Conservation (phyloP, 192 early-diverging fungal genomes). For the Paraglomus brasilianum region DNA sequence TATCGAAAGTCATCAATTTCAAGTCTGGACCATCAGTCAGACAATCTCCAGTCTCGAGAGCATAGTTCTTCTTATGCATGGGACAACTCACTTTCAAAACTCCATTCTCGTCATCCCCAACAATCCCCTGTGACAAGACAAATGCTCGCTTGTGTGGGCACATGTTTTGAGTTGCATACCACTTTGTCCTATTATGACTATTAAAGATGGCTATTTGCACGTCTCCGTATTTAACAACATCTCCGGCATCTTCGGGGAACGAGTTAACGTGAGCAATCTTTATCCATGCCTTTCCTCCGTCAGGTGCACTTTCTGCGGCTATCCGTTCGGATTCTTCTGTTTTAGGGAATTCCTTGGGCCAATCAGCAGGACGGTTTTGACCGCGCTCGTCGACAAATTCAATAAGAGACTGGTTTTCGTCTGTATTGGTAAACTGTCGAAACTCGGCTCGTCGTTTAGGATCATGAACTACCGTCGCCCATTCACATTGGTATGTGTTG, state of each 20-base stretch:
- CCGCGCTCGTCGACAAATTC: slow-evolving; percentile 63
- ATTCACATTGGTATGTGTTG: slow-evolving; percentile 62
- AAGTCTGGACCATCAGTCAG: slow-evolving; percentile 44
- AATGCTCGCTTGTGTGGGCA: slow-evolving; percentile 74
- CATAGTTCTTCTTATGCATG: slow-evolving; percentile 66
- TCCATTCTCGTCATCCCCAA: slow-evolving; percentile 45
- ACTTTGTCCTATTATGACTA: slow-evolving; percentile 41
- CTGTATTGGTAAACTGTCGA: slow-evolving; percentile 62
- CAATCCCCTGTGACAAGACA: slow-evolving; percentile 58
- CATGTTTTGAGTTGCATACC: slow-evolving; percentile 76
- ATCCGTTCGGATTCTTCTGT: slow-evolving; percentile 18
- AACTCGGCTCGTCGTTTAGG: slow-evolving; percentile 53
- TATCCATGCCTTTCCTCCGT: slow-evolving; percentile 36
- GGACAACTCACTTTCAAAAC: slow-evolving; percentile 56
- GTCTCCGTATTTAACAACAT: slow-evolving; percentile 57
- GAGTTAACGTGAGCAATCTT: slow-evolving; percentile 34
- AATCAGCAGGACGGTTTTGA: slow-evolving; percentile 61
- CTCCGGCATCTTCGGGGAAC: slow-evolving; percentile 52
- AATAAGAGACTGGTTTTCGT: slow-evolving; percentile 47
- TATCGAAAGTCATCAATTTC: slow-evolving; percentile 55
- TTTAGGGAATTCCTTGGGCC: slow-evolving; percentile 48
- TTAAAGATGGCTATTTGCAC: slow-evolving; percentile 65
- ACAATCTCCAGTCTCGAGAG: slow-evolving; percentile 53
- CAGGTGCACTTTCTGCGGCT: slow-evolving; percentile 28
- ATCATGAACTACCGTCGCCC: slow-evolving; percentile 62